Conservation (phyloP, 805 yeast species). For the Candida chilensis region DNA sequence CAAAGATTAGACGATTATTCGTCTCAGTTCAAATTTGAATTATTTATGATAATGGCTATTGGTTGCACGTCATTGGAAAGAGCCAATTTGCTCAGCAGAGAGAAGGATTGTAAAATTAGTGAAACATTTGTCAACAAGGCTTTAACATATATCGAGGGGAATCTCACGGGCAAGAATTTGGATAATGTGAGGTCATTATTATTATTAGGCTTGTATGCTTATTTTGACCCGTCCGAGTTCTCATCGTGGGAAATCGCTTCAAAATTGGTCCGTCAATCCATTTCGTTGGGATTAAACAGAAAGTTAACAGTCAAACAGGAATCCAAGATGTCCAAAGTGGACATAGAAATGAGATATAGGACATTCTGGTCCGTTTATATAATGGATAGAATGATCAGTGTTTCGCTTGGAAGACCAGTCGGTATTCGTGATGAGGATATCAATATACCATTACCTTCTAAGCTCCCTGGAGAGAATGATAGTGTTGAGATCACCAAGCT, state of each 20-base stretch:
- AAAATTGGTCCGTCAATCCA: conserved; percentile 29
- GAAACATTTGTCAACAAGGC: conserved; percentile 31
- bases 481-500: conserved; percentile 28
- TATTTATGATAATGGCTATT: conserved; percentile 43
- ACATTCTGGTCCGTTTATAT: conserved; percentile 41
- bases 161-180: conserved; percentile 26
- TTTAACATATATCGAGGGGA: conserved; percentile 23
- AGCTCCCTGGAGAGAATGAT: conserved; percentile 30
- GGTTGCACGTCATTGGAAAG: conserved; percentile 43
- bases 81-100: conserved; percentile 22
- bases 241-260: conserved; percentile 47
- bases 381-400: conserved; percentile 37
- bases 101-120: conserved; percentile 20
- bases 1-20: conserved; percentile 10
- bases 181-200: conserved; percentile 31
- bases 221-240: conserved; percentile 38
- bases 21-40: conserved; percentile 26
- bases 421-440: conserved; percentile 42
- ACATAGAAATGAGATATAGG: conserved; percentile 33
- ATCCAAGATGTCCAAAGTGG: conserved; percentile 14
- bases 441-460: conserved; percentile 30
- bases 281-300: conserved; percentile 38
- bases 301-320: conserved; percentile 10
- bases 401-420: conserved; percentile 39
- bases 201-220: conserved; percentile 38